Base-by-base conservation (phyloP, 495 filamentous ascomycete genomes). In the Hyaloscypha bicolor region DNA sequence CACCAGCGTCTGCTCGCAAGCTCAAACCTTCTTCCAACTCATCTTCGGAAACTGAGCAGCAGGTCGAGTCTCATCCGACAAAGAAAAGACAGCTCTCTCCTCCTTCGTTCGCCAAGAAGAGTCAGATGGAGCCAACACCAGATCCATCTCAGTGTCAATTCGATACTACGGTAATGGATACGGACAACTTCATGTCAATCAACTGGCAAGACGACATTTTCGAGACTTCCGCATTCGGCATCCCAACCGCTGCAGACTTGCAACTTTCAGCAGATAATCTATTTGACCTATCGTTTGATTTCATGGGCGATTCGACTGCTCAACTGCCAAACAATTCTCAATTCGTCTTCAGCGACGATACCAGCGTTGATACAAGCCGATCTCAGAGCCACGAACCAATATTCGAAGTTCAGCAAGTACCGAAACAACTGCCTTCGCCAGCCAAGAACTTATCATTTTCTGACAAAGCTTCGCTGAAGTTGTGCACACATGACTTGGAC, bases 11-110 rank as follows among this genome's bases (percentile, higher is more conserved):
- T 25, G 33, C 65, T 63, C 48, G 62, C 39, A 53, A 55, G 39
- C 39, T 61, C 31, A 45, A 6, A 30, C n/a, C n/a, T 6, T 6
- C 53, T 16, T 33, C 53, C 37, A 37, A 52, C 30, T 8, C 31
- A 56, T 64, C 66, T 19, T 59, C 53, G 21, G 63, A 60, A 14
- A 33, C 31, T 9, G 53, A 65, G 25, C 52, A 48, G 19, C 35
- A 21, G 31, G 16, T 29, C 14, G 35, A 6, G 32, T 30, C 53
- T 3, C 37, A 29, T 22, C 29, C 56, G 32, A 56, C 35, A 12
- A 61, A 61, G 55, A 60, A 64, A 29, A 64, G 51, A 57, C 62
- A 64, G n/a, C 53, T 64, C n/a, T 64, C 53, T 8, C 33, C 62
- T 9, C 51, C 62, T 42, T 64, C 62, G 12, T 29, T 52, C 29